A percentile compares a stretch with the other conserved stretches of the same genome.
These are phyloP conservation scores for Zygosaccharomyces sapae DNA, from an alignment of 1,139 yeast genomes.

Conservation along the genomic window DNA sequence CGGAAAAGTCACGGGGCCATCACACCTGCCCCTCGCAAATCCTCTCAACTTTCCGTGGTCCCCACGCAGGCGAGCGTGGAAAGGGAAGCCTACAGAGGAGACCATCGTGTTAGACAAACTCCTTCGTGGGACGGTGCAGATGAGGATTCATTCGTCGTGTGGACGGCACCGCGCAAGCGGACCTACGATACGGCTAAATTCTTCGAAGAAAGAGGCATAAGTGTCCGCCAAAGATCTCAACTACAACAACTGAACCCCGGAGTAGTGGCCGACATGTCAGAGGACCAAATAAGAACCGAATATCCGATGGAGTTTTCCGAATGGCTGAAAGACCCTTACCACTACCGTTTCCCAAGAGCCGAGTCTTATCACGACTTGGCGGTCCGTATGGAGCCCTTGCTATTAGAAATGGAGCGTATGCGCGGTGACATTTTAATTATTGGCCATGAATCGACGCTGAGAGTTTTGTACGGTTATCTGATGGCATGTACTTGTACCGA, in stretches of 20 bases:
- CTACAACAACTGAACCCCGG: conserved; percentile 90
- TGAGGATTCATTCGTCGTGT: conserved; percentile 55
- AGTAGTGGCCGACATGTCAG: conserved; percentile 65
- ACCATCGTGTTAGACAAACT: conserved; percentile 29
- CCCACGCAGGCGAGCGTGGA: conserved; percentile 21
- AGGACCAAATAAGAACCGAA: conserved; percentile 51
- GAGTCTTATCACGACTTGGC: conserved; percentile 97
- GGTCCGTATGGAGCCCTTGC: conserved; percentile 85
- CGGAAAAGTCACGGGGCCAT: conserved; percentile 15
- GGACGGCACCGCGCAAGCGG: conserved; percentile 89
- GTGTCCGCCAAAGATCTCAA: conserved; percentile 71
- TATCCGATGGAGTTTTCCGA: conserved; percentile 70
- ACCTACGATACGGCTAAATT: conserved; percentile 75
- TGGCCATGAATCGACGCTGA: conserved; percentile 87
- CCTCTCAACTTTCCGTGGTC: conserved; percentile 10
- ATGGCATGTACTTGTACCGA: conserved; percentile 89
- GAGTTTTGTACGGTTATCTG: conserved; percentile 87
- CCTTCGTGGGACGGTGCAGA: conserved; percentile 36
- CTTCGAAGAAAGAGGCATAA: conserved; percentile 57
- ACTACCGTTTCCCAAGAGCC: conserved; percentile 84
- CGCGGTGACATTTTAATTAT: conserved; percentile 82
- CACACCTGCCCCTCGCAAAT: conserved; percentile 12
- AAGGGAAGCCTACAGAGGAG: conserved; percentile 24
- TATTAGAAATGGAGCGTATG: conserved; percentile 89
- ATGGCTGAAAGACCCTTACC: conserved; percentile 77